phyloP scores from a whole-genome alignment of 2,329 filamentous ascomycete genomes.

The Ramularia endophylla region DNA sequence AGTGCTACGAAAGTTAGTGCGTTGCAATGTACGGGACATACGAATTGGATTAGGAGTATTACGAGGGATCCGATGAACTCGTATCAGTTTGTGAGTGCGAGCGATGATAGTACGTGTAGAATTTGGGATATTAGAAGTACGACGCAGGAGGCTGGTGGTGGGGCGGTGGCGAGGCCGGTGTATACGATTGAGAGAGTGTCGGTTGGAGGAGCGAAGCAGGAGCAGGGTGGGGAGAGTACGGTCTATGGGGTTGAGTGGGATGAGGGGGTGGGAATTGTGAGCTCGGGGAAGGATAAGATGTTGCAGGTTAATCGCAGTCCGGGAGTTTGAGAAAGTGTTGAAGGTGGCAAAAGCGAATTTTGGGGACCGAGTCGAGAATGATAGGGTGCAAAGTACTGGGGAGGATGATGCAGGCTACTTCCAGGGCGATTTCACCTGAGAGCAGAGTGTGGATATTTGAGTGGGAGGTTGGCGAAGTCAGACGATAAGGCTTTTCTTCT shows the following conservation, averaged over 20 bases:
- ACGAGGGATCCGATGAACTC: constrained; percentile 59
- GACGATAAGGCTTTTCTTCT: no score
- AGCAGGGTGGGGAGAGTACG: constrained; percentile 76
- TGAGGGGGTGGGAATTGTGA: constrained; percentile 77
- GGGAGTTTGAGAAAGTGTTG: background rate
- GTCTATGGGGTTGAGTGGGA: constrained; percentile 89
- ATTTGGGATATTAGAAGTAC: constrained; percentile 87
- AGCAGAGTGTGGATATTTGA: no score
- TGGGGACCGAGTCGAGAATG: no score
- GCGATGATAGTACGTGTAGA: constrained; percentile 84
- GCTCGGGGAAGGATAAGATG: constrained; percentile 85
- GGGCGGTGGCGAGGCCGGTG: constrained; percentile 59
- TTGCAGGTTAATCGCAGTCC: constrained; percentile 76
- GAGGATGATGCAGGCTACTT: no score
- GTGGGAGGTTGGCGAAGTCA: no score
- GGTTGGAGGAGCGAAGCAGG: constrained; percentile 52
- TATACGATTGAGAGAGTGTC: constrained; percentile 75
- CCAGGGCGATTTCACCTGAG: no score
- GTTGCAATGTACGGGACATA: constrained; percentile 87
- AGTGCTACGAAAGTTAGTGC: constrained; percentile 70
- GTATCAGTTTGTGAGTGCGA: constrained; percentile 73
- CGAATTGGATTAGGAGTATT: constrained; percentile 62
- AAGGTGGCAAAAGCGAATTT: no score
- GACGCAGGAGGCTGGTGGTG: constrained; percentile 41
- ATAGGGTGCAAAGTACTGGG: no score